These are phyloP conservation scores for Plantago coronopus DNA, from an alignment of 305 asterid species.

Conservation along the genomic window DNA sequence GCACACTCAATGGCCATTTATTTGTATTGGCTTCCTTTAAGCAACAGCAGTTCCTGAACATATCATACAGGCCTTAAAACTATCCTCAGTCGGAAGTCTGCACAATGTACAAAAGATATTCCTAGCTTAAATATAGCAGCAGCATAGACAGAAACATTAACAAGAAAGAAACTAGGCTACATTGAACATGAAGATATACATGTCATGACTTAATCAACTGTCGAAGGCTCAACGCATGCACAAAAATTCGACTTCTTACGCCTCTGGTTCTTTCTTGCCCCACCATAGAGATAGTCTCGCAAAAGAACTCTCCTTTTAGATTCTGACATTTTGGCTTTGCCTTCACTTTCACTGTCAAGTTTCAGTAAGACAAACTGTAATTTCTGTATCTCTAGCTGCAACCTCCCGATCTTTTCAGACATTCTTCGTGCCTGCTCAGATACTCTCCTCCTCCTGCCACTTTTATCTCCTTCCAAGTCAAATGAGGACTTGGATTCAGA, in stretches of 20 bases:
- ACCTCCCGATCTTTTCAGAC: slow-evolving; percentile 83
- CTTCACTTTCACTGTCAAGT: slow-evolving; percentile 53
- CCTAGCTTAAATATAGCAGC: too few species aligned
- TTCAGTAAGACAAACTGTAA: slow-evolving; percentile 72
- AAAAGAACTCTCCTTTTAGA: slow-evolving; percentile 56
- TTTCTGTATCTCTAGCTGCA: slow-evolving; percentile 93
- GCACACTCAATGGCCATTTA: not conserved
- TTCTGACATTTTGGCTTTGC: slow-evolving; percentile 40
- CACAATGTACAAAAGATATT: slow-evolving; percentile 1
- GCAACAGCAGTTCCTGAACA: slow-evolving; percentile 1
- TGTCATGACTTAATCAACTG: slow-evolving; percentile 42
- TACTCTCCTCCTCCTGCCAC: slow-evolving; percentile 51
- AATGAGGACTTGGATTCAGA: slow-evolving; percentile 49
- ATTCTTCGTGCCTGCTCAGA: slow-evolving; percentile 70
- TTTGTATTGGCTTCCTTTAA: not conserved
- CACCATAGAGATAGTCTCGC: slow-evolving; percentile 71
- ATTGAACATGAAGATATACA: slow-evolving; percentile 13
- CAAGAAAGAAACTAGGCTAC: slow-evolving; percentile 12
- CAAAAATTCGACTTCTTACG: slow-evolving; percentile 64
- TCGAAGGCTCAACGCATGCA: slow-evolving; percentile 72
- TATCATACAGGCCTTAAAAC: slow-evolving; percentile 1
- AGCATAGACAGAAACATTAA: not conserved
- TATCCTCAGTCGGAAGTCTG: not conserved
- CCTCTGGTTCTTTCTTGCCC: slow-evolving; percentile 38
- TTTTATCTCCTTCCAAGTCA: slow-evolving; percentile 65